phyloP scores from a whole-genome alignment of 495 filamentous ascomycete genomes.

The Alectoria sarmentosa region DNA sequence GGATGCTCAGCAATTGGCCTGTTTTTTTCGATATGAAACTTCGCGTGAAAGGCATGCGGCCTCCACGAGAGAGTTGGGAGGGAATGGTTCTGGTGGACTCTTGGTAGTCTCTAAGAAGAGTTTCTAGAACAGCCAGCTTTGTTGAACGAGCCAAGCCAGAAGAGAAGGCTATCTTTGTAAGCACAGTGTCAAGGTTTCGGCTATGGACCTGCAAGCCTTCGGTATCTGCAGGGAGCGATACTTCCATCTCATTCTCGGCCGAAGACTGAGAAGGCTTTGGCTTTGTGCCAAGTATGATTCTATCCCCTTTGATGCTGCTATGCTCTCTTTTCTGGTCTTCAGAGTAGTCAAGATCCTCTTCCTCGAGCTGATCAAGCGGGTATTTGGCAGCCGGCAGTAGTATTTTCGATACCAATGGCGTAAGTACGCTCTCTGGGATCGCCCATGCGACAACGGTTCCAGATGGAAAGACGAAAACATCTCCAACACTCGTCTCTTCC shows the following conservation, averaged over 20 bases:
- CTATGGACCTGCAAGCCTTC: constrained; percentile 30
- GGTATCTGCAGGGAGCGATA: constrained; percentile 17
- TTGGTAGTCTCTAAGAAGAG: constrained; percentile 73
- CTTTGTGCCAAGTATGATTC: constrained; percentile 82
- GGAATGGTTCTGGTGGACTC: constrained; percentile 76
- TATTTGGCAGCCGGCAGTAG: constrained; percentile 67
- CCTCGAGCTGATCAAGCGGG: constrained; percentile 67
- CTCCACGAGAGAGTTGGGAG: constrained; percentile 57
- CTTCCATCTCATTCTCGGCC: constrained; percentile 9
- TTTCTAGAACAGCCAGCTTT: constrained; percentile 93
- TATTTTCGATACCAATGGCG: constrained; percentile 63
- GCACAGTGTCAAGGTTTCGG: constrained; percentile 60
- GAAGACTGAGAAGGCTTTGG: neutral
- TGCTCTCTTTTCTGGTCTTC: constrained; percentile 68
- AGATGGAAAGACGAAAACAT: constrained; percentile 95
- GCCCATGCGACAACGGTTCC: constrained; percentile 93
- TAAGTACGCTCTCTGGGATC: constrained; percentile 62
- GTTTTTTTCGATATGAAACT: constrained; percentile 86
- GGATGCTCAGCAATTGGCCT: constrained; percentile 81
- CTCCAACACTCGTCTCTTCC: constrained; percentile 62
- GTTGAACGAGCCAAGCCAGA: constrained; percentile 90
- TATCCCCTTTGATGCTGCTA: constrained; percentile 78
- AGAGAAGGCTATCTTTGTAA: constrained; percentile 94
- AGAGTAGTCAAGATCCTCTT: constrained; percentile 83
- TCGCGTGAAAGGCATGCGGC: constrained; percentile 61